A percentile compares a stretch with the other conserved stretches of the same genome.
These are phyloP conservation scores for Ogataea trehalophila DNA, from an alignment of 805 yeast genomes.

Conservation along the genomic window DNA sequence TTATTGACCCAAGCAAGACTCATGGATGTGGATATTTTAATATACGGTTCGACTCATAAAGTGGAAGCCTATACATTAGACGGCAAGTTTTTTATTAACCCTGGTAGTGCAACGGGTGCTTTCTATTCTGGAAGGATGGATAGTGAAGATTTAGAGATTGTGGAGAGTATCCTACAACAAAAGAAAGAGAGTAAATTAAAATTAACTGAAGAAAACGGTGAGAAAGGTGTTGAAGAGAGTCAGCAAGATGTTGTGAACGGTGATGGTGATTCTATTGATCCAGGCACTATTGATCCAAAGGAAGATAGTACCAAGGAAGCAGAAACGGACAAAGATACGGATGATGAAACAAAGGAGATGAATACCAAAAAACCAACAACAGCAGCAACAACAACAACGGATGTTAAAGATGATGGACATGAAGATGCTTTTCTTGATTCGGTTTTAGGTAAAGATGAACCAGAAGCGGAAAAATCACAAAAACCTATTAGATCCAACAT, in stretches of 20 bases:
- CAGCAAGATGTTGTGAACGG: constrained; percentile 4
- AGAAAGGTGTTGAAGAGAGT: constrained; percentile 5
- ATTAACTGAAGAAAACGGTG: constrained; percentile 2
- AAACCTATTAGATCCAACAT: background rate
- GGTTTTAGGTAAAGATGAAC: background rate
- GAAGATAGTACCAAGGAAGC: constrained; percentile 19
- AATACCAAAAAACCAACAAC: constrained; percentile 4
- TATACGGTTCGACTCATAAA: constrained; percentile 91
- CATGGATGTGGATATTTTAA: constrained; percentile 82
- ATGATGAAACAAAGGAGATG: constrained; percentile 9
- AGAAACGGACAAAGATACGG: constrained; percentile 11
- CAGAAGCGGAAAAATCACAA: constrained; percentile 6
- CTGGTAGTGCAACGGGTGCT: constrained; percentile 97
- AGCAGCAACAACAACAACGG: background rate
- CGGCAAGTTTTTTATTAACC: constrained; percentile 90
- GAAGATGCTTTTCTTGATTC: background rate
- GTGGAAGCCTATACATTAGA: constrained; percentile 92
- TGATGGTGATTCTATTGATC: no score
- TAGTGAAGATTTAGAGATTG: constrained; percentile 43
- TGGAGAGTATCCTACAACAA: constrained; percentile 27
- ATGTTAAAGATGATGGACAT: constrained; percentile 8
- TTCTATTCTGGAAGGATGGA: constrained; percentile 60
- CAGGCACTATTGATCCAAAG: background rate
- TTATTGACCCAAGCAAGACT: constrained; percentile 79
- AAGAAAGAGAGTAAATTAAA: constrained; percentile 11